Evolutionary conservation across 345 rosid species (phyloP).

Genomic region (Erodium maritimum): DNA sequence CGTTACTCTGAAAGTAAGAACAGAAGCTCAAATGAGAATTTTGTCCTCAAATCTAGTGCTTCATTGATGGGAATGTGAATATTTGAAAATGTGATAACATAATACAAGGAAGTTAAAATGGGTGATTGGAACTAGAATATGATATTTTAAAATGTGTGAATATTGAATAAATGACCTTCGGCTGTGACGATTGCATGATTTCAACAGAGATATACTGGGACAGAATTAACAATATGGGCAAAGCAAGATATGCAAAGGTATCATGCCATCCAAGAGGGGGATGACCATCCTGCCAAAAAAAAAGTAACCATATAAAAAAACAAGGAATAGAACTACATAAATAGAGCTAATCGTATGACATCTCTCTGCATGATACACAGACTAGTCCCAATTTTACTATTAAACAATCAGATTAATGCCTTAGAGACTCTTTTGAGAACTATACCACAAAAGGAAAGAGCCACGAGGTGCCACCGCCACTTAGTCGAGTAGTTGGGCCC

Average conservation of each 20-base stretch:
- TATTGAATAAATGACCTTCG: constrained; percentile 12
- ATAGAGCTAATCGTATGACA: neutral
- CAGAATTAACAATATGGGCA: constrained; percentile 59
- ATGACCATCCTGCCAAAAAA: constrained; percentile 71
- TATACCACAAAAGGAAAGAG: constrained; percentile 74
- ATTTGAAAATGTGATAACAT: too few relatives aligned
- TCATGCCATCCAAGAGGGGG: constrained; percentile 97
- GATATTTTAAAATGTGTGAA: neutral
- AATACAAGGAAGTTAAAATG: neutral
- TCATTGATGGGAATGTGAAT: neutral
- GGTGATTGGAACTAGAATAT: neutral
- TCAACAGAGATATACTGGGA: constrained; percentile 77
- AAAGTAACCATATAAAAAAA: constrained; percentile 3
- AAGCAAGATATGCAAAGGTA: constrained; percentile 82
- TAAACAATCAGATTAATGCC: neutral
- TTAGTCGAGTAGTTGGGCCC: constrained; percentile 89
- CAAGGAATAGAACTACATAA: constrained; percentile 1
- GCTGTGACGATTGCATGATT: constrained; percentile 90
- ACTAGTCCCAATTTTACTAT: too few relatives aligned
- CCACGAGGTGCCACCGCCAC: constrained; percentile 86
- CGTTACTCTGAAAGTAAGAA: constrained; percentile 42
- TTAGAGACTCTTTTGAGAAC: neutral
- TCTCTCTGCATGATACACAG: neutral
- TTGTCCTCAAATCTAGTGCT: too few relatives aligned
- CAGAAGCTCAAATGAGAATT: neutral